Conservation (phyloP, 352 stramenopile species). For the Globisporangium carolinianum region DNA sequence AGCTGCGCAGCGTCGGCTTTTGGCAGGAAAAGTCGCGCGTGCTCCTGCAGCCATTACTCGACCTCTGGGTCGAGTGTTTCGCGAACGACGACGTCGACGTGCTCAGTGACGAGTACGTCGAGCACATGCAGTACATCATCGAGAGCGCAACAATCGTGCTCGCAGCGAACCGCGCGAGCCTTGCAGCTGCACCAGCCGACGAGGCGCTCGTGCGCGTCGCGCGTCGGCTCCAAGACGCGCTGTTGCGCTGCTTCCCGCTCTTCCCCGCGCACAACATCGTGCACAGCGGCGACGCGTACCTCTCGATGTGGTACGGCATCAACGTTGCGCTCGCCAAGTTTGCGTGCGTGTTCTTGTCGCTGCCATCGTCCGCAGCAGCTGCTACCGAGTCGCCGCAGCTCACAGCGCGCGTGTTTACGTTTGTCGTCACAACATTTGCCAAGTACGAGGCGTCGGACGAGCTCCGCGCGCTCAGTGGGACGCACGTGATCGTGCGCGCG, state of each 20-base stretch:
- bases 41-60: constrained; percentile 48
- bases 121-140: constrained; percentile 77
- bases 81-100: constrained; percentile 43
- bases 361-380: constrained; percentile 3
- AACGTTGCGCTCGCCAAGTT: constrained; percentile 67
- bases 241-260: constrained; percentile 56
- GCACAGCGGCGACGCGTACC: constrained; percentile 28
- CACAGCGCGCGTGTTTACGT: constrained; percentile 38
- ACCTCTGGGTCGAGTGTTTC: constrained; percentile 72
- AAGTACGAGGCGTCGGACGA: constrained; percentile 64
- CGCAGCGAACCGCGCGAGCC: constrained; percentile 28
- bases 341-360: constrained; percentile 42
- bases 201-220: constrained; percentile 23
- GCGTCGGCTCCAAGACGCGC: constrained; percentile 39
- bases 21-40: constrained; percentile 68
- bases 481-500: constrained; percentile 50
- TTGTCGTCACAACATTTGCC: constrained; percentile 47
- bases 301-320: constrained; percentile 66
- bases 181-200: constrained; percentile 9
- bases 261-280: constrained; percentile 42
- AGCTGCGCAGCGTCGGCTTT: constrained; percentile 28
- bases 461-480: constrained; percentile 41
- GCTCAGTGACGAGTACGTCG: constrained; percentile 52
- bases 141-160: constrained; percentile 59
- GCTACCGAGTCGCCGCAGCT: constrained; percentile 16